A percentile compares a stretch with the other conserved stretches of the same genome.
Conservation (phyloP, 2,329 filamentous ascomycete species). For the Rhynchosporium agropyri region DNA sequence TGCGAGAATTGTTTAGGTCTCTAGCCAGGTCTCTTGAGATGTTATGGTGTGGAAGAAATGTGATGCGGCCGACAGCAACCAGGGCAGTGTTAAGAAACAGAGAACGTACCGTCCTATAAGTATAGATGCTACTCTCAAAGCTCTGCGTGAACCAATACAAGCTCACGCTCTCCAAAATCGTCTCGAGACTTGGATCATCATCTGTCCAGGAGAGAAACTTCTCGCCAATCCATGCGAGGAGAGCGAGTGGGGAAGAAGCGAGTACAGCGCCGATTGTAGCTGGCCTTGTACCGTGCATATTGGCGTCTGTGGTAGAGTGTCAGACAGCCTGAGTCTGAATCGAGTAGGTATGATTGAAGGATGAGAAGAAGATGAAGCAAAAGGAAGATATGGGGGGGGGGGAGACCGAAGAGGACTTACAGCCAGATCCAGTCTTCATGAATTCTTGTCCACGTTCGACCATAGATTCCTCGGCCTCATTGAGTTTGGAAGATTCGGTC, state of each 20-base stretch:
- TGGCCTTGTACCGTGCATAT: conserved; percentile 56
- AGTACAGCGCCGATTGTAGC: conserved; percentile 59
- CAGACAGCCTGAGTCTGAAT: not conserved
- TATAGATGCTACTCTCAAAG: conserved; percentile 52
- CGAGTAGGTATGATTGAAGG: not conserved
- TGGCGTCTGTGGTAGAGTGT: conserved; percentile 41
- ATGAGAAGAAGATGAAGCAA: not conserved
- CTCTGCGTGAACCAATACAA: conserved; percentile 60
- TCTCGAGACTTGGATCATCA: conserved; percentile 45
- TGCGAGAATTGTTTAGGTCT: no score
- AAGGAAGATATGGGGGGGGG: not conserved
- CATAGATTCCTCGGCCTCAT: conserved; percentile 44
- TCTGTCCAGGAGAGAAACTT: conserved; percentile 59
- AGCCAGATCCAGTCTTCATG: conserved; percentile 49
- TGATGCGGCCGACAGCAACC: not conserved
- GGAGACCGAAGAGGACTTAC: not conserved
- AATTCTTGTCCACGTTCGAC: conserved; percentile 47
- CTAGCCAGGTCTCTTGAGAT: not conserved
- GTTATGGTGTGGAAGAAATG: not conserved
- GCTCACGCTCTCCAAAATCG: conserved; percentile 53
- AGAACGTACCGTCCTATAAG: conserved; percentile 43
- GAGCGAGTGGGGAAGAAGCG: conserved; percentile 54
- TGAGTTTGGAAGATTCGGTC: conserved; percentile 25
- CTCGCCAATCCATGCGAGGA: conserved; percentile 61
- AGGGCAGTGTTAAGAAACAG: not conserved